Percentiles rank a stretch among this genome's conserved stretches.
Conservation (phyloP, 2,329 filamentous ascomycete genomes). For the Ophiostoma ulmi region DNA sequence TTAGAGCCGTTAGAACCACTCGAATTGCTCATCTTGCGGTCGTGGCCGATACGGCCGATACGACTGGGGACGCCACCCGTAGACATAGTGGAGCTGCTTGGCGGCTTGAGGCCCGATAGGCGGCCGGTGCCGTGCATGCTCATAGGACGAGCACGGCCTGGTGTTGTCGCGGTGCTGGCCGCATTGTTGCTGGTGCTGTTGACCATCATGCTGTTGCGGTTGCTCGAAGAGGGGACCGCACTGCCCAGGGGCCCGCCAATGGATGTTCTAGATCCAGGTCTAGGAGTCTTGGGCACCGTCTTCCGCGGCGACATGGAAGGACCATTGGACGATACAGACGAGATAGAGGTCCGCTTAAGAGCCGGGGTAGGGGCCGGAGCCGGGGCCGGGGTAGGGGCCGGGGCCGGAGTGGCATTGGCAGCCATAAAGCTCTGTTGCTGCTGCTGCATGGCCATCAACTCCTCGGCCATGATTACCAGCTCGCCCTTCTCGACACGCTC, state of each 20-base stretch:
- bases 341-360: neutral
- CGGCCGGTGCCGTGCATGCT: slow-evolving; percentile 27
- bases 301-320: slow-evolving; percentile 21
- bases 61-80: slow-evolving; percentile 42
- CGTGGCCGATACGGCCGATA: slow-evolving; percentile 43
- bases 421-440: slow-evolving; percentile 45
- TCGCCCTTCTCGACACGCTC: slow-evolving; percentile 81
- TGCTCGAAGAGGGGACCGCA: slow-evolving; percentile 20
- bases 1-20: neutral
- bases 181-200: slow-evolving; percentile 4
- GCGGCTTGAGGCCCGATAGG: slow-evolving; percentile 55
- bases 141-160: slow-evolving; percentile 27
- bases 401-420: neutral
- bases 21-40: slow-evolving; percentile 40
- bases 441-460: slow-evolving; percentile 68
- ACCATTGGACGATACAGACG: slow-evolving; percentile 4
- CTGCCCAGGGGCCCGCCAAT: slow-evolving; percentile 20
- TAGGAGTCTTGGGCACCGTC: slow-evolving; percentile 21
- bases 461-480: slow-evolving; percentile 73
- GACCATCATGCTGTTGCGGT: slow-evolving; percentile 28
- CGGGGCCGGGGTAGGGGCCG: slow-evolving; percentile 5
- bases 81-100: slow-evolving; percentile 40
- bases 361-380: neutral
- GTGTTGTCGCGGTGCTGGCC: slow-evolving; percentile 27
- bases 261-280: slow-evolving; percentile 24